Evolutionary conservation across 176 grass and related monocot species (phyloP).

Genomic region (Carex kokanica): DNA sequence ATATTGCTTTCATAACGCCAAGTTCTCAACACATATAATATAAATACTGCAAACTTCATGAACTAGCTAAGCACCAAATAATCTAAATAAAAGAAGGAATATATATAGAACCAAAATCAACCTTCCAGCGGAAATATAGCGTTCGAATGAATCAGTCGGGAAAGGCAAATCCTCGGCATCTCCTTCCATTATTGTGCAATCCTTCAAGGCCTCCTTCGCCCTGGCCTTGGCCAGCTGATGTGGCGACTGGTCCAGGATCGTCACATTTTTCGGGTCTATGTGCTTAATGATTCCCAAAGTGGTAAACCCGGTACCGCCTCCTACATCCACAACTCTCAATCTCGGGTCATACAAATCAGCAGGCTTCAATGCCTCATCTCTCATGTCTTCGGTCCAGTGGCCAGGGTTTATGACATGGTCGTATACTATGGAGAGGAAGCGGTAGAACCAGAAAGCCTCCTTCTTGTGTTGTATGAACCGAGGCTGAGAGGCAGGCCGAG

Average conservation of each 20-base stretch:
- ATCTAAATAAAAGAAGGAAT: not conserved
- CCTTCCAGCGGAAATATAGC: conserved; percentile 90
- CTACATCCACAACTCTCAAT: conserved; percentile 81
- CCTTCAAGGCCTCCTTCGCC: conserved; percentile 72
- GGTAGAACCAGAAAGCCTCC: conserved; percentile 99
- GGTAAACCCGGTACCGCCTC: conserved; percentile 71
- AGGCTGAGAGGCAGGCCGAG: conserved; percentile 46
- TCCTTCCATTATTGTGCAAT: conserved; percentile 73
- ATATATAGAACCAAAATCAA: conserved; percentile 3
- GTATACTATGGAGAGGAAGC: conserved; percentile 88
- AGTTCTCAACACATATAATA: not conserved
- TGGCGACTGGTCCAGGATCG: conserved; percentile 81
- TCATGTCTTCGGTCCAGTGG: conserved; percentile 98
- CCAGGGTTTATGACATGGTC: conserved; percentile 90
- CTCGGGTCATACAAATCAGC: conserved; percentile 52
- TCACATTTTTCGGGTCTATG: conserved; percentile 66
- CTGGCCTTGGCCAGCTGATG: conserved; percentile 84
- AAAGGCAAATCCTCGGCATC: conserved; percentile 91
- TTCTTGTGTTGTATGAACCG: conserved; percentile 99
- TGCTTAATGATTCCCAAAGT: conserved; percentile 82
- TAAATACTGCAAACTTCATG: not conserved
- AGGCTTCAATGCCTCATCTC: conserved; percentile 76
- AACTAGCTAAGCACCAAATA: not conserved
- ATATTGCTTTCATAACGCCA: not conserved
- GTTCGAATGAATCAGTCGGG: conserved; percentile 62